Evolutionary conservation across 139 green algal species (phyloP).

Genomic region (Tetraselmis striata): DNA sequence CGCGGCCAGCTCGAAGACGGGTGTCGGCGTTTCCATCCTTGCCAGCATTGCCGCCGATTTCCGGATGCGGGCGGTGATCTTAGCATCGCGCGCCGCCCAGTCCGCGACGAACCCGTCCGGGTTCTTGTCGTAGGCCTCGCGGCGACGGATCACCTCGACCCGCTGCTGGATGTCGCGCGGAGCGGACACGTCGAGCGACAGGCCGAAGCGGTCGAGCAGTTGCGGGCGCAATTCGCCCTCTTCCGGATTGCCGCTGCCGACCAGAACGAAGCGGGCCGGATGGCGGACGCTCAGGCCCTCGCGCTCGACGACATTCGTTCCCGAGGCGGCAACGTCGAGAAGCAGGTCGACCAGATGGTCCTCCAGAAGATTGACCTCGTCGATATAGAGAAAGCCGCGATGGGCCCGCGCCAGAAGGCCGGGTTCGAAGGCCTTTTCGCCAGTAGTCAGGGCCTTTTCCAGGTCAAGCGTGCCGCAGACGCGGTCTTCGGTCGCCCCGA

Average conservation of each 20-base stretch:
- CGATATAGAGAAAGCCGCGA: constrained; percentile 76
- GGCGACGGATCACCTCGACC: too few species aligned
- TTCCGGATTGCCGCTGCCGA: constrained; percentile 49
- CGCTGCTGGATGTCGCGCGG: too few species aligned
- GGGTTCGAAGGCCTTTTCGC: constrained; percentile 67
- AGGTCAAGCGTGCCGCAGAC: constrained; percentile 86
- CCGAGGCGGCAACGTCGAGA: constrained; percentile 59
- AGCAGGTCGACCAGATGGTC: constrained; percentile 77
- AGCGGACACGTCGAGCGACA: too few species aligned
- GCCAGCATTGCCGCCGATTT: too few species aligned
- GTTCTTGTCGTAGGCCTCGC: too few species aligned
- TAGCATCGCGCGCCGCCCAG: too few species aligned
- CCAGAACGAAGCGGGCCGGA: constrained; percentile 70
- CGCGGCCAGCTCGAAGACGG: too few species aligned
- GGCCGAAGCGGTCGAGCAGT: constrained; percentile 43
- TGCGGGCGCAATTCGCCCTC: constrained; percentile 44
- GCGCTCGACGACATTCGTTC: constrained; percentile 72
- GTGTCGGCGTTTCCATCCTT: too few species aligned
- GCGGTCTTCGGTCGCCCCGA: constrained; percentile 79
- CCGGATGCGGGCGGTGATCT: too few species aligned
- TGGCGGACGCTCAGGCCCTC: constrained; percentile 72
- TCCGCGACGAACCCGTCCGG: too few species aligned
- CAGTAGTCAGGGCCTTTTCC: constrained; percentile 68
- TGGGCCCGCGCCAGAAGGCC: constrained; percentile 71
- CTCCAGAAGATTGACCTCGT: constrained; percentile 81